These are phyloP conservation scores for Earliella scabrosa DNA, from an alignment of 1,284 basidiomycete species.

Conservation along the genomic window DNA sequence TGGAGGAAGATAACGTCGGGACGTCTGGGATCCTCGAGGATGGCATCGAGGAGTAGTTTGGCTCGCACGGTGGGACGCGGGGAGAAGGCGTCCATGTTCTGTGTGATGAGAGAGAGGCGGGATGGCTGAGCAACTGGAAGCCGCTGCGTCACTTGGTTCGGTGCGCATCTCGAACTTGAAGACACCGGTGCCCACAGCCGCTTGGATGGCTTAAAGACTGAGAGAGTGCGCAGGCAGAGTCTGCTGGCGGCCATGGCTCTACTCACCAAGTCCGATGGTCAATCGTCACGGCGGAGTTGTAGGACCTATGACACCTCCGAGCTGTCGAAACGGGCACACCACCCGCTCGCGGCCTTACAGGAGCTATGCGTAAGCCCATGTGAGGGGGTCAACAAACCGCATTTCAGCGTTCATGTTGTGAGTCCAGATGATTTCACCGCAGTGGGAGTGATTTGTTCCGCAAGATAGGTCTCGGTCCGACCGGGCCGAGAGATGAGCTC, in stretches of 20 bases:
- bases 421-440: too few species aligned
- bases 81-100: constrained; percentile 1
- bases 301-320: too few species aligned
- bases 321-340: too few species aligned
- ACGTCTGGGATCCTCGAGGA: not conserved
- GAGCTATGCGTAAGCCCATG: too few species aligned
- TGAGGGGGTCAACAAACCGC: too few species aligned
- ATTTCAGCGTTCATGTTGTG: too few species aligned
- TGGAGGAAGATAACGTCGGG: not conserved
- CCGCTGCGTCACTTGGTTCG: not conserved
- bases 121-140: not conserved
- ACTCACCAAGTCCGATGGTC: too few species aligned
- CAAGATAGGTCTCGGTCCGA: too few species aligned
- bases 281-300: too few species aligned
- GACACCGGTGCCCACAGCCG: not conserved
- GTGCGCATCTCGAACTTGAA: not conserved
- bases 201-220: not conserved
- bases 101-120: not conserved
- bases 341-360: too few species aligned
- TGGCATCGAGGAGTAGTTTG: not conserved
- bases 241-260: not conserved
- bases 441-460: too few species aligned
- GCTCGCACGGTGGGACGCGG: not conserved
- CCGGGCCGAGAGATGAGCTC: too few species aligned
- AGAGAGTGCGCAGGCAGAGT: not conserved